Conservation (phyloP, 495 filamentous ascomycete species). For the Aspergillus nanangensis region DNA sequence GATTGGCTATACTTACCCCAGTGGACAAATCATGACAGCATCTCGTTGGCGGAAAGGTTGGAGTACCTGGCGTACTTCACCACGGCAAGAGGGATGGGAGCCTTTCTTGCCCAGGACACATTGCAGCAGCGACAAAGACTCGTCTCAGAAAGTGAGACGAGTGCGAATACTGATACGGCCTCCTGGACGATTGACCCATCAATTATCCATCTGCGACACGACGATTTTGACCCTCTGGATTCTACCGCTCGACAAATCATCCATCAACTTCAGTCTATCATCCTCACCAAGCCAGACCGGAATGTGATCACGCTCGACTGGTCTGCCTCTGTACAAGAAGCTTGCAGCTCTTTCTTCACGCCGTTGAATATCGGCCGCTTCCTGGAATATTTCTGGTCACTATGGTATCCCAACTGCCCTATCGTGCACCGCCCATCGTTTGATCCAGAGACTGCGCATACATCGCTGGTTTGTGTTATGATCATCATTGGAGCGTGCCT, state of each 20-base stretch:
- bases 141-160: background rate
- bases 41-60: slow-evolving; percentile 14
- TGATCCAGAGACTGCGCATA: slow-evolving; percentile 6
- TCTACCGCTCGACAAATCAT: slow-evolving; percentile 13
- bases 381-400: slow-evolving; percentile 20
- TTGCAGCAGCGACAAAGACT: slow-evolving; percentile 16
- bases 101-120: slow-evolving; percentile 17
- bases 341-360: slow-evolving; percentile 11
- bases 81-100: slow-evolving; percentile 17
- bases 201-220: too few relatives aligned
- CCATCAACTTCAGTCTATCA: slow-evolving; percentile 6
- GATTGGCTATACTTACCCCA: slow-evolving; percentile 16
- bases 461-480: slow-evolving; percentile 17
- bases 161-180: background rate
- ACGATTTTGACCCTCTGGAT: slow-evolving; percentile 1
- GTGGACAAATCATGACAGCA: slow-evolving; percentile 9
- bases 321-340: slow-evolving; percentile 1
- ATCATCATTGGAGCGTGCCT: slow-evolving; percentile 19
- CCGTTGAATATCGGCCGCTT: slow-evolving; percentile 15
- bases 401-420: slow-evolving; percentile 22
- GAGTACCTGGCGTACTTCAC: slow-evolving; percentile 25
- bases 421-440: slow-evolving; percentile 20
- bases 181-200: background rate
- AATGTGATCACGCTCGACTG: slow-evolving; percentile 15
- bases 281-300: slow-evolving; percentile 7